Percentiles rank a stretch among this genome's conserved stretches.
These are phyloP conservation scores for Asclepias syriaca DNA, from an alignment of 257 asterid species.

Conservation along the genomic window DNA sequence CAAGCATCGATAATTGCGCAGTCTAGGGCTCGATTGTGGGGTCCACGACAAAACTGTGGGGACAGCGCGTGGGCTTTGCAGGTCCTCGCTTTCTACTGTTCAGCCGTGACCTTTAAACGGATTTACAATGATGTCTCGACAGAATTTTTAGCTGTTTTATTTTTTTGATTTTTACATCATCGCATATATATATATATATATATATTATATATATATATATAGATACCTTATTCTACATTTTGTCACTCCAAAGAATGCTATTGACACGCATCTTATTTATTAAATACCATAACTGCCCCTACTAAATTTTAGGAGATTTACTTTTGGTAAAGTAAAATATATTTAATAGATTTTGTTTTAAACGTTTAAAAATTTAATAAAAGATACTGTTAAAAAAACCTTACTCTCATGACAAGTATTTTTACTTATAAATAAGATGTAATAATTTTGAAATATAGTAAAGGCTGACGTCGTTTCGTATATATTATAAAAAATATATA, in stretches of 20 bases:
- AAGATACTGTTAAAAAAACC: no score
- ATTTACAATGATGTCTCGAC: constrained; percentile 28
- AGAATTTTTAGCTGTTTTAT: constrained; percentile 18
- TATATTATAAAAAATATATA: no score
- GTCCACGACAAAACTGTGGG: constrained; percentile 34
- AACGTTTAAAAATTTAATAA: no score
- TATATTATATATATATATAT: no score
- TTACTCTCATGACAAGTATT: no score
- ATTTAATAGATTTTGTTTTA: no score
- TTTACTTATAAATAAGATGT: no score
- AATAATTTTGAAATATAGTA: no score
- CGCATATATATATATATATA: constrained; percentile 3
- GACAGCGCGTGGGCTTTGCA: constrained; percentile 60
- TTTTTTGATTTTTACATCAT: constrained; percentile 3
- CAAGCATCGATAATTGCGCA: constrained; percentile 30
- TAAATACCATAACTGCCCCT: not conserved
- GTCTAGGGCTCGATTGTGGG: constrained; percentile 27
- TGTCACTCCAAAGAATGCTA: constrained; percentile 10
- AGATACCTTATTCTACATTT: not conserved
- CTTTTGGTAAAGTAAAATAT: no score
- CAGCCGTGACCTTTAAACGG: constrained; percentile 37
- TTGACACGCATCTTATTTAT: not conserved
- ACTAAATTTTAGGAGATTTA: not conserved
- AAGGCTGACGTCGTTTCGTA: no score
- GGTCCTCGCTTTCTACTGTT: constrained; percentile 17